Base-by-base conservation (phyloP, 139 green algal species). In the Astrephomene gubernaculifera region DNA sequence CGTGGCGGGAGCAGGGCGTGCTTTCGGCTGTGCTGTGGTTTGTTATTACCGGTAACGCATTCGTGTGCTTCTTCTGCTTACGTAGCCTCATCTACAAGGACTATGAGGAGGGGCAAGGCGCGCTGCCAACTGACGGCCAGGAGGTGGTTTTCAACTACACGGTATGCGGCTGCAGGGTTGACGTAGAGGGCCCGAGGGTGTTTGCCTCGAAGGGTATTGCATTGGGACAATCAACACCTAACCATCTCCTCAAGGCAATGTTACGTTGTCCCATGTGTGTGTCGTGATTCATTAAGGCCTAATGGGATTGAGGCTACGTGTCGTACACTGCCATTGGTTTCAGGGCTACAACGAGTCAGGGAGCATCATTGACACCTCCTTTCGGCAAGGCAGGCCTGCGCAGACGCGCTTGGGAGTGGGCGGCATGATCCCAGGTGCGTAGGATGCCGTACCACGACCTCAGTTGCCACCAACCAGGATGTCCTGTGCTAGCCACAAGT, bases 111-210 rank as follows among this genome's bases (percentile, higher is more conserved):
- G 96, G 95, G 12, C 45, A 9, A 2, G 95, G 94, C 0, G 31
- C 74, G 10, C 78, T 72, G 45, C 96, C 97, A 2, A 8, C 83
- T 44, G 94, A 98, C 68, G 96, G 95, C 0, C 95, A 99, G 88
- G 89, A 99, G 92, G 94, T 95, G 27, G 83, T 94, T 8, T 99
- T 99, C 87, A 83, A 99, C 80, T 99, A 99, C 92, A 97, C 92
- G 0, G 76, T 83, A 19, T 33, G 76, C 6, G 39, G 17, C 49
- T 12, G 17, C 49, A 57, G n/a, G n/a, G n/a, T n/a, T n/a, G n/a
- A n/a, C n/a, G n/a, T n/a, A n/a, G n/a, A n/a, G n/a, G n/a, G n/a
- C n/a, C n/a, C n/a, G n/a, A n/a, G n/a, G n/a, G n/a, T n/a, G n/a
- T n/a, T n/a, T n/a, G n/a, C n/a, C n/a, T n/a, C n/a, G n/a, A n/a